Evolutionary conservation across 805 yeast genomes (phyloP).

Genomic region (Kodamaea fukazawae): DNA sequence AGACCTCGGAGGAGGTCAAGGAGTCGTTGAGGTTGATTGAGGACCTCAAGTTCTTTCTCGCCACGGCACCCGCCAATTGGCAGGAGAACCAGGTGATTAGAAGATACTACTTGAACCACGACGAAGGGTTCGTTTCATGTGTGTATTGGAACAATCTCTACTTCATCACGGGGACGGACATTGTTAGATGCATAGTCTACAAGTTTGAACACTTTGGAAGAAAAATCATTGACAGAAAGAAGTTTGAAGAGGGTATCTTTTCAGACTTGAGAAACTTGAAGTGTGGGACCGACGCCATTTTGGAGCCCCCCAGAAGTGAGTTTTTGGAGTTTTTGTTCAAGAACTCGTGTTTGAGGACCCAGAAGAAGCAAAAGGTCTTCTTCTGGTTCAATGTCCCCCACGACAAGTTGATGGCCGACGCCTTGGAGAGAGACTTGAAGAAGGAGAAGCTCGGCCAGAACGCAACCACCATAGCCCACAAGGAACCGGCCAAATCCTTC

Average conservation of each 20-base stretch:
- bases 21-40: conserved; percentile 65
- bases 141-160: conserved; percentile 88
- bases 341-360: conserved; percentile 86
- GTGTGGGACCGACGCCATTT: conserved; percentile 80
- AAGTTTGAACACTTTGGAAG: conserved; percentile 90
- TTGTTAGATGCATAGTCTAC: conserved; percentile 86
- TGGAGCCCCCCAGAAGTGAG: conserved; percentile 83
- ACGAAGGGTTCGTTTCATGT: conserved; percentile 90
- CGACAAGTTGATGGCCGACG: conserved; percentile 88
- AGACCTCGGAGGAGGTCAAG: conserved; percentile 16
- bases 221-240: conserved; percentile 77
- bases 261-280: conserved; percentile 85
- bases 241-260: conserved; percentile 95
- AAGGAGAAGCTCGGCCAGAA: conserved; percentile 60
- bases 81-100: conserved; percentile 82
- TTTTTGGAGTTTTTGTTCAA: conserved; percentile 81
- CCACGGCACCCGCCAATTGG: conserved; percentile 96
- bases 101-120: conserved; percentile 79
- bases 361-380: conserved; percentile 94
- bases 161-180: conserved; percentile 93
- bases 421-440: conserved; percentile 86
- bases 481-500: conserved; percentile 81
- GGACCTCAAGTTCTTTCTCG: conserved; percentile 79
- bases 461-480: conserved; percentile 68
- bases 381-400: conserved; percentile 97